A percentile compares a stretch with the other conserved stretches of the same genome.
Conservation (phyloP, 1,284 basidiomycete species). For the Rhodotorula sp. region DNA sequence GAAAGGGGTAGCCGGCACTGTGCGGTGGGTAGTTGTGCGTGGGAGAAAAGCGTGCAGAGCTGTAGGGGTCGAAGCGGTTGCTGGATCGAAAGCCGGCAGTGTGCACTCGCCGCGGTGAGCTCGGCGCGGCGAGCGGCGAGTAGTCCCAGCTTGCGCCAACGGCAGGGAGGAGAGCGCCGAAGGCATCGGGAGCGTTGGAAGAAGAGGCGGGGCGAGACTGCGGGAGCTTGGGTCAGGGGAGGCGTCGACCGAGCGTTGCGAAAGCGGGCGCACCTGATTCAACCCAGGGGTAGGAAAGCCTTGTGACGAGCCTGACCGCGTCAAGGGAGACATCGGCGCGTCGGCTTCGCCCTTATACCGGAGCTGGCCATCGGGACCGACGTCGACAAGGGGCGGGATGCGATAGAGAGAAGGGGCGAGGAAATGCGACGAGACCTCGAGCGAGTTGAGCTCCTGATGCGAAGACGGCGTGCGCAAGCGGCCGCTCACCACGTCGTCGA, state of each 20-base stretch:
- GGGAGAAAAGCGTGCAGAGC: slow-evolving; percentile 22
- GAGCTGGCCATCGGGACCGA: slow-evolving; percentile 32
- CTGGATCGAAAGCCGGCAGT: slow-evolving; percentile 10
- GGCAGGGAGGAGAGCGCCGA: slow-evolving; percentile 9
- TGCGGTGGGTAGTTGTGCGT: background rate
- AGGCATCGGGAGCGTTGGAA: background rate
- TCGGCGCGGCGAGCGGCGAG: background rate
- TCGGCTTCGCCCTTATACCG: slow-evolving; percentile 39
- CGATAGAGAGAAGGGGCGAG: slow-evolving; percentile 41
- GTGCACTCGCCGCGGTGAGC: slow-evolving; percentile 19
- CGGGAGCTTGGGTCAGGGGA: background rate
- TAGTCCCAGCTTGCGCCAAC: slow-evolving; percentile 11
- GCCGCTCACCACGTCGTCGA: slow-evolving; percentile 85
- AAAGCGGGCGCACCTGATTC: slow-evolving; percentile 3
- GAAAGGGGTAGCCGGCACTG: slow-evolving; percentile 25
- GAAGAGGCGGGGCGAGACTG: slow-evolving; percentile 26
- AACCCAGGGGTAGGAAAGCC: slow-evolving; percentile 20
- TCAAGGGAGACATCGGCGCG: slow-evolving; percentile 29
- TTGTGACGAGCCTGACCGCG: slow-evolving; percentile 25
- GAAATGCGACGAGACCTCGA: slow-evolving; percentile 65
- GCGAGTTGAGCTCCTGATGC: slow-evolving; percentile 78
- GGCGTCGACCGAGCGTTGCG: too few relatives aligned
- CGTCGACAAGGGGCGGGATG: slow-evolving; percentile 44
- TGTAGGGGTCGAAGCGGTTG: slow-evolving; percentile 36
- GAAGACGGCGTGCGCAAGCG: slow-evolving; percentile 84